Evolutionary conservation across 1,284 basidiomycete genomes (phyloP).

Genomic region (Irpex sp.): DNA sequence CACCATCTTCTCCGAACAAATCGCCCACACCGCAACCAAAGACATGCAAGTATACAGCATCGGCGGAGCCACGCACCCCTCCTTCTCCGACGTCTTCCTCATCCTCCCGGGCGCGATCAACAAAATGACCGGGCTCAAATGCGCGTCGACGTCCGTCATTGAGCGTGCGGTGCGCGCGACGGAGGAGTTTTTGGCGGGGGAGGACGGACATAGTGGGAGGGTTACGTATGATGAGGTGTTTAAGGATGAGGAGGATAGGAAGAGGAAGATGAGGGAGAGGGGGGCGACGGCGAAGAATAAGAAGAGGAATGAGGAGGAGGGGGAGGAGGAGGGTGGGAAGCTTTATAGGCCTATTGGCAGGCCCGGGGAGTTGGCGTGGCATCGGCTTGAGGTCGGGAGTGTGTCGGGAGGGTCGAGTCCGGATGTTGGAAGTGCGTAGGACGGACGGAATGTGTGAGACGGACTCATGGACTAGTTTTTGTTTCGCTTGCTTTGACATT

Average conservation of each 20-base stretch:
- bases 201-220: slow-evolving; percentile 6
- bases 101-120: slow-evolving; percentile 54
- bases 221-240: slow-evolving; percentile 13
- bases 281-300: slow-evolving; percentile 6
- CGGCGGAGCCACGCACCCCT: slow-evolving; percentile 60
- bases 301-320: slow-evolving; percentile 8
- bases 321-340: slow-evolving; percentile 13
- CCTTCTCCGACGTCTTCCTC: slow-evolving; percentile 62
- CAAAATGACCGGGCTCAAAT: slow-evolving; percentile 23
- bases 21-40: slow-evolving; percentile 18
- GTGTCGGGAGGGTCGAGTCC: not conserved
- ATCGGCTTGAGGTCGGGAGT: slow-evolving; percentile 5
- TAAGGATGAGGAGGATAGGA: slow-evolving; percentile 8
- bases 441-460: not conserved
- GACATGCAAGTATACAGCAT: slow-evolving; percentile 22
- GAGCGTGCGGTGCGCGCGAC: slow-evolving; percentile 8
- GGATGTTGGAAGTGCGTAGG: not conserved
- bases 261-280: slow-evolving; percentile 8
- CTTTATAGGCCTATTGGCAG: slow-evolving; percentile 11
- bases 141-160: slow-evolving; percentile 8
- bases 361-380: slow-evolving; percentile 13
- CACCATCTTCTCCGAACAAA: slow-evolving; percentile 19
- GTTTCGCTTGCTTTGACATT: not conserved
- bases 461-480: not conserved
- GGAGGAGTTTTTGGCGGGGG: slow-evolving; percentile 10